Base-by-base conservation (phyloP, 768 basidiomycete genomes). In the Termitomyces sp. region DNA sequence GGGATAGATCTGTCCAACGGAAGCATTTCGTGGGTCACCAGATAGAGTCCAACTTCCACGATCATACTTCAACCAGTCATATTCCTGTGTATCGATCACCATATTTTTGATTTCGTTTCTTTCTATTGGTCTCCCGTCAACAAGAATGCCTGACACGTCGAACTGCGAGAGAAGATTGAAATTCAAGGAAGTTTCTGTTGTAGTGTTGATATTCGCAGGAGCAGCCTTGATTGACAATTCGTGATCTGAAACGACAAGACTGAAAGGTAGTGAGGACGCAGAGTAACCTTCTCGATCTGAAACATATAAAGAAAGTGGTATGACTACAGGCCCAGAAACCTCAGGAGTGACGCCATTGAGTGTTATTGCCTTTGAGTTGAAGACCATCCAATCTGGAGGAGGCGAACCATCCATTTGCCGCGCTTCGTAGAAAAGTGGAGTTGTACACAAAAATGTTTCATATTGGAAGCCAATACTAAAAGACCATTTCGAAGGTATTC, bases 401-500 rank as follows among this genome's bases (percentile, higher is more conserved):
- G 77, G 74, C 1, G 84, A 81, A n/a, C 90, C 86, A 61, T 91
- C 82, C 1, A 76, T 73, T 64, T 81, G 80, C 35, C 80, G 75
- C 28, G 86, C 84, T 10, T 78, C 75, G 65, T 94, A 94, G 66
- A 67, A 87, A 40, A 90, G 62, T 28, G 71, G 72, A 35, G 78
- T 71, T 15, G 69, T 56, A 31, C 79, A 73, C 2, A 66, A 57
- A 68, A 85, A 87, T 2, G 89, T 94, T 37, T 79, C 73, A 57
- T 80, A 75, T 50, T 84, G 71, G 63, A 97, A 83, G 14, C 94
- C 95, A 56, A 98, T 80, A 64, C 91, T 92, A 73, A 96, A 98
- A 0, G 90, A 91, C 93, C 94, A 96, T 45, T 74, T 70, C 7
- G 82, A 82, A 1, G 92, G 93, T 10, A 96, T 81, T 50, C 93